These are phyloP conservation scores for Phyllosticta citrichinensis DNA, from an alignment of 2,329 filamentous ascomycete species.

Conservation along the genomic window DNA sequence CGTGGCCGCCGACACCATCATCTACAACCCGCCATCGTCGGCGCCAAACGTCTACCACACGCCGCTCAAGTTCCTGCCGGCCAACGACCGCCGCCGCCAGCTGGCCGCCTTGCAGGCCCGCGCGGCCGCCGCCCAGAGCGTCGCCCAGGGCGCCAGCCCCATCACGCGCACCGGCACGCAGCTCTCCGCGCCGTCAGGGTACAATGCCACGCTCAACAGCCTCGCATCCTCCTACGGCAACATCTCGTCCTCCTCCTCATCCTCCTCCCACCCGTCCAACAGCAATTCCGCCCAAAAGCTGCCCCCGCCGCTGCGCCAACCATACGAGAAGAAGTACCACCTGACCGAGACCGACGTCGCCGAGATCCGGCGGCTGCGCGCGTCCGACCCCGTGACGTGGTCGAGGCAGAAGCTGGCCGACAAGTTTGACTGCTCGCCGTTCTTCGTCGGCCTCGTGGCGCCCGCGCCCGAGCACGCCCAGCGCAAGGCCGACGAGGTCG, in stretches of 20 bases:
- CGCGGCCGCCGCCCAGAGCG: constrained; percentile 12
- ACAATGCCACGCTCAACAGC: no score
- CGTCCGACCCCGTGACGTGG: constrained; percentile 48
- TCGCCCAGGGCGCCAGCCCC: constrained; percentile 16
- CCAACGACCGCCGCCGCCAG: constrained; percentile 43
- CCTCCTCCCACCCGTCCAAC: constrained; percentile 13
- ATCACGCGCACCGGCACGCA: constrained; percentile 23
- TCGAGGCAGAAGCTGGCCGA: constrained; percentile 49
- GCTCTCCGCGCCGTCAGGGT: constrained; percentile 11
- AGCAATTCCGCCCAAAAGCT: constrained; percentile 21
- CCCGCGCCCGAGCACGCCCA: constrained; percentile 33
- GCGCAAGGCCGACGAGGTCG: constrained; percentile 38
- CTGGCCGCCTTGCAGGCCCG: constrained; percentile 31
- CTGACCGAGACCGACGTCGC: constrained; percentile 46
- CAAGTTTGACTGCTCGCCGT: constrained; percentile 51
- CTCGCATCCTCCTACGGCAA: constrained; percentile 1
- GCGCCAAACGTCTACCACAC: constrained; percentile 55
- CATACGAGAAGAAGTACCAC: constrained; percentile 52
- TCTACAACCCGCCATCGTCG: constrained; percentile 57
- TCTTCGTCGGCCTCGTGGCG: constrained; percentile 53
- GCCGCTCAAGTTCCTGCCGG: constrained; percentile 53
- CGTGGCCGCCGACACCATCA: constrained; percentile 38
- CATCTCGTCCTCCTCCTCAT: constrained; percentile 14
- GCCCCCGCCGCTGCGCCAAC: constrained; percentile 39
- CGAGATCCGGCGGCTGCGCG: constrained; percentile 48